A percentile compares a stretch with the other conserved stretches of the same genome.
Evolutionary conservation across 169 alveolate species (phyloP).

Genomic region (Pseudocohnilembus persalinus): DNA sequence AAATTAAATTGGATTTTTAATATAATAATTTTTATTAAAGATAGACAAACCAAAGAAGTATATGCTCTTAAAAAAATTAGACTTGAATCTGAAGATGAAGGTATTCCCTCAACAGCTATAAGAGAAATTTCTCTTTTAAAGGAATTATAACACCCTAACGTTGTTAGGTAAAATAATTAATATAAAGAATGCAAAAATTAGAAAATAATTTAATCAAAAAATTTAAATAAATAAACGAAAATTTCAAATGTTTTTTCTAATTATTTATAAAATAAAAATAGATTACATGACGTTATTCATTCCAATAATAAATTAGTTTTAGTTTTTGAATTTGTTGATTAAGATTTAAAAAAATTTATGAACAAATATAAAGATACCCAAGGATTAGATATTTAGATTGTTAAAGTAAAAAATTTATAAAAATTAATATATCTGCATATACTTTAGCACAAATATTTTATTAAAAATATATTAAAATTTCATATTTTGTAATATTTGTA

Average conservation of each 20-base stretch:
- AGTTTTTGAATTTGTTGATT: constrained; percentile 98
- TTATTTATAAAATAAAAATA: constrained; percentile 37
- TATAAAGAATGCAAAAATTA: not conserved
- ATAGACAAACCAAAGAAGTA: constrained; percentile 62
- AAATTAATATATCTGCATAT: not conserved
- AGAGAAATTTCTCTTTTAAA: constrained; percentile 97
- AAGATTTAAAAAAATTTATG: constrained; percentile 96
- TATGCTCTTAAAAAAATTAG: constrained; percentile 97
- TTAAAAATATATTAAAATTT: too few relatives aligned
- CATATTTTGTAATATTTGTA: not conserved
- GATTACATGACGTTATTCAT: constrained; percentile 97
- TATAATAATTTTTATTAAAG: constrained; percentile 4
- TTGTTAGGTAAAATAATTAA: constrained; percentile 79
- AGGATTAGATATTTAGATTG: constrained; percentile 61
- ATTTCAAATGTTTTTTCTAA: not conserved
- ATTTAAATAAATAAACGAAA: not conserved
- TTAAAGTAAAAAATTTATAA: constrained; percentile 41
- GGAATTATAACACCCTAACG: constrained; percentile 98
- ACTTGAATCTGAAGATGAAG: constrained; percentile 99
- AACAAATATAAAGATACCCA: constrained; percentile 89
- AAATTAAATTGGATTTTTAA: not conserved
- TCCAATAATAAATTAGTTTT: constrained; percentile 96
- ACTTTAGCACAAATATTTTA: not conserved
- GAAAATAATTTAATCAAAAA: not conserved
- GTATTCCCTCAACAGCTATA: constrained; percentile 96